phyloP scores from a whole-genome alignment of 345 rosid species.

The Schrenkiella parvula region DNA sequence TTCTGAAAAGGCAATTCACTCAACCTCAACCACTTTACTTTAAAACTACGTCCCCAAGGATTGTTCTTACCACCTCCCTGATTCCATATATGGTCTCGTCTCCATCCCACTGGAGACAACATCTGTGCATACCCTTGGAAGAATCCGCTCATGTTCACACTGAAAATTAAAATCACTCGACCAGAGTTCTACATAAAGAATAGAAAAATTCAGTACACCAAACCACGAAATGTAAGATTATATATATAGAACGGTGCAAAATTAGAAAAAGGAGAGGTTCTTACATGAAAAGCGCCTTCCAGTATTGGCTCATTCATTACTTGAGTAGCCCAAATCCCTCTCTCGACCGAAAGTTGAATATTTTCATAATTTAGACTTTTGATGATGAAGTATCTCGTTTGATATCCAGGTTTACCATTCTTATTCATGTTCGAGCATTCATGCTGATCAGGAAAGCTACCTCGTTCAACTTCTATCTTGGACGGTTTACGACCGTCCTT shows the following conservation, averaged over 20 bases:
- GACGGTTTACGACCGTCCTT: constrained; percentile 46
- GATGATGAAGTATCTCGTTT: constrained; percentile 84
- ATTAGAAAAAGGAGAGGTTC: constrained; percentile 26
- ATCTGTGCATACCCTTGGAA: constrained; percentile 99
- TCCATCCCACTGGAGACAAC: constrained; percentile 92
- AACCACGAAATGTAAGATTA: constrained; percentile 21
- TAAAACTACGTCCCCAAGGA: constrained; percentile 95
- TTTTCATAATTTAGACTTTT: constrained; percentile 89
- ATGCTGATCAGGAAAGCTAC: constrained; percentile 36
- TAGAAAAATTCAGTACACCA: constrained; percentile 16
- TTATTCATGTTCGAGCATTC: constrained; percentile 39
- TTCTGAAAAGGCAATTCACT: constrained; percentile 88
- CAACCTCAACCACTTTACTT: constrained; percentile 80
- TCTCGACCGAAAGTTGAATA: constrained; percentile 69
- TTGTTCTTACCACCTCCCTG: constrained; percentile 80
- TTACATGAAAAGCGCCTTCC: constrained; percentile 92
- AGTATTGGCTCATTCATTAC: constrained; percentile 97
- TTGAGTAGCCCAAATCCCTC: constrained; percentile 98
- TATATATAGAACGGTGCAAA: constrained; percentile 19
- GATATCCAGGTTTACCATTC: constrained; percentile 40
- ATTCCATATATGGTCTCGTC: constrained; percentile 87
- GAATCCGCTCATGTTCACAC: constrained; percentile 99
- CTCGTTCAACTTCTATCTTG: constrained; percentile 37
- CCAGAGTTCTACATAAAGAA: constrained; percentile 75
- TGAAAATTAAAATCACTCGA: constrained; percentile 76